These are phyloP conservation scores for Calocera viscosa DNA, from an alignment of 768 basidiomycete genomes.

Conservation along the genomic window DNA sequence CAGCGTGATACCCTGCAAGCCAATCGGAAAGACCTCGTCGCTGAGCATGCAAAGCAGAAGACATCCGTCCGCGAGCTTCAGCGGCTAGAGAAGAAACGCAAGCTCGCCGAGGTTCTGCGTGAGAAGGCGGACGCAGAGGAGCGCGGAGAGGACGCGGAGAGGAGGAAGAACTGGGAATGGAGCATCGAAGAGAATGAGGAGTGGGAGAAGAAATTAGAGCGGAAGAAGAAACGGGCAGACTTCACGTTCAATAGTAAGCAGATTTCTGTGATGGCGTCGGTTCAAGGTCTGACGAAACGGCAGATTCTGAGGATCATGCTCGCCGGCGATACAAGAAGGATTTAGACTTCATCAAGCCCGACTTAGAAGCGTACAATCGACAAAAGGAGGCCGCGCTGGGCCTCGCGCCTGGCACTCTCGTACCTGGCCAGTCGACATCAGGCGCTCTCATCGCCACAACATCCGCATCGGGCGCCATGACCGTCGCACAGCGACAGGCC, in stretches of 20 bases:
- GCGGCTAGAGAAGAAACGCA: constrained; percentile 77
- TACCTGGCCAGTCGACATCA: constrained; percentile 28
- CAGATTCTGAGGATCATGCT: constrained; percentile 85
- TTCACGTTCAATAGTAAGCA: constrained; percentile 79
- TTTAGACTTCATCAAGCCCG: constrained; percentile 74
- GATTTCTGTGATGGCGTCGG: background rate
- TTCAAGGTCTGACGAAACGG: background rate
- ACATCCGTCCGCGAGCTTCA: constrained; percentile 66
- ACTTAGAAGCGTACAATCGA: constrained; percentile 71
- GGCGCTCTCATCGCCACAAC: constrained; percentile 39
- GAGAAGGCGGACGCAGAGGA: constrained; percentile 41
- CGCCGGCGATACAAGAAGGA: constrained; percentile 86
- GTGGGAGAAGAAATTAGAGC: constrained; percentile 83
- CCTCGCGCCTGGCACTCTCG: constrained; percentile 54
- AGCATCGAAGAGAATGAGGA: constrained; percentile 89
- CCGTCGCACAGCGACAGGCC: constrained; percentile 34
- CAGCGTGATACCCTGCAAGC: constrained; percentile 66
- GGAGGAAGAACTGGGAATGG: constrained; percentile 90
- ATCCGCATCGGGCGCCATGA: constrained; percentile 35
- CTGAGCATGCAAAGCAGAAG: constrained; percentile 70
- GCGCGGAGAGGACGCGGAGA: constrained; percentile 32
- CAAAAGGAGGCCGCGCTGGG: constrained; percentile 82
- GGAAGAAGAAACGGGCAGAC: constrained; percentile 74
- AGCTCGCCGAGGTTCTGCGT: constrained; percentile 75
- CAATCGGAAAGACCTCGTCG: constrained; percentile 74